Percentiles rank a stretch among this genome's conserved stretches.
Evolutionary conservation across 1,284 basidiomycete species (phyloP).

Genomic region (Crucibulum parvulum): DNA sequence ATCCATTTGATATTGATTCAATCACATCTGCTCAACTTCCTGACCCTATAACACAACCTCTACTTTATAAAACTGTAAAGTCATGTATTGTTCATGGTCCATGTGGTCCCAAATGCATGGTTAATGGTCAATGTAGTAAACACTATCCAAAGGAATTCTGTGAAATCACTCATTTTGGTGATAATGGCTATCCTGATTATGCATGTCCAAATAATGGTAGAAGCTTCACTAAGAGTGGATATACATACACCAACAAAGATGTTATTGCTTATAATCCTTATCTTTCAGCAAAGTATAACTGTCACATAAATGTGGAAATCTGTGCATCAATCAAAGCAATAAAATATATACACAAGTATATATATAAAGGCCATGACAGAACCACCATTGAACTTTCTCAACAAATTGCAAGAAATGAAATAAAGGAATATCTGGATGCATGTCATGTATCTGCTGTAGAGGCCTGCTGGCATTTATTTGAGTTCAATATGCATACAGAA

Average conservation of each 20-base stretch:
- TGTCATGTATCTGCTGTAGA: conserved; percentile 42
- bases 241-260: conserved; percentile 5
- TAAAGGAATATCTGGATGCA: conserved; percentile 37
- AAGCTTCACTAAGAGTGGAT: neutral
- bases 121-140: conserved; percentile 45
- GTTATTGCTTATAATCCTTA: conserved; percentile 8
- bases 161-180: conserved; percentile 33
- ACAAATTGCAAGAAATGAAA: conserved; percentile 34
- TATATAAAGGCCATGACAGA: conserved; percentile 47
- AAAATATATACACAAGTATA: conserved; percentile 52
- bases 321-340: conserved; percentile 30
- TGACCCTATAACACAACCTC: conserved; percentile 41
- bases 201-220: conserved; percentile 7
- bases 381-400: conserved; percentile 23
- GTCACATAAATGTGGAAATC: conserved; percentile 51
- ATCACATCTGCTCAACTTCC: conserved; percentile 48
- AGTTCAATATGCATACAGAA: conserved; percentile 32
- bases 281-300: conserved; percentile 12
- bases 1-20: conserved; percentile 41
- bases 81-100: conserved; percentile 53
- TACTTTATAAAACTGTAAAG: conserved; percentile 36
- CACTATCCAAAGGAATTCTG: conserved; percentile 42
- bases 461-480: conserved; percentile 39
- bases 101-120: conserved; percentile 47
- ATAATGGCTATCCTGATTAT: conserved; percentile 44